Base-by-base conservation (phyloP, 441 rosid genomes). In the Erysimum cheiri region DNA sequence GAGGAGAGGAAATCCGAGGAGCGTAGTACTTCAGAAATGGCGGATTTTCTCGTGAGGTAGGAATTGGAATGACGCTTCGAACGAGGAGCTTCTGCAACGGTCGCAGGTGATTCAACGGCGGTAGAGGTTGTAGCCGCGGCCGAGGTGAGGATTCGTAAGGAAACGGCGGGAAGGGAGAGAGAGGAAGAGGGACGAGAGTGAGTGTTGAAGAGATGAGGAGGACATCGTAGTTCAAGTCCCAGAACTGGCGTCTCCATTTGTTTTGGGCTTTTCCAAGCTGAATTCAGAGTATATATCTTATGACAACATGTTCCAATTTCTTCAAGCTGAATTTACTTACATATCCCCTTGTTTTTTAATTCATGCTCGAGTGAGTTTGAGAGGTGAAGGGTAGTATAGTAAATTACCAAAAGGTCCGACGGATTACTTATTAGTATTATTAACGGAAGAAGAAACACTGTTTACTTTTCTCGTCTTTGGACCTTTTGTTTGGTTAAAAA, bases 21-120 rank as follows among this genome's bases (percentile, higher is more conserved):
- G 24, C 72, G 76, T 57, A 83, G 85, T 35, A 93, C 78, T 72
- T 87, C 81, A 46, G 75, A 72, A 59, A 89, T 77, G 54, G 89
- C 93, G 41, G 88, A 78, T 82, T 91, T 83, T 70, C 97, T 85
- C 39, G 78, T 75, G 24, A 82, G 66, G 80, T 85, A 91, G 8
- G 80, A 73, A 74, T 72, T 83, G 13, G 94, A 78, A 74, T 83
- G 85, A 54, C 76, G 89, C 66, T 73, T 71, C 55, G 73, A 71
- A 52, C 76, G 46, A 35, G 63, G 6, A 12, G 63, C 31, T 28
- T 28, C 73, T 3, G 60, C 69, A 33, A 13, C n/a, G 32, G 67
- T 15, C 13, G 58, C 53, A 22, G 79, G 68, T 57, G 65, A 56
- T 61, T 75, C 80, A 6, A 52, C 73, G 41, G 7, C 70, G 26